Evolutionary conservation across 2,329 filamentous ascomycete species (phyloP).

Genomic region (Graphilbum ipis-grandicollis): DNA sequence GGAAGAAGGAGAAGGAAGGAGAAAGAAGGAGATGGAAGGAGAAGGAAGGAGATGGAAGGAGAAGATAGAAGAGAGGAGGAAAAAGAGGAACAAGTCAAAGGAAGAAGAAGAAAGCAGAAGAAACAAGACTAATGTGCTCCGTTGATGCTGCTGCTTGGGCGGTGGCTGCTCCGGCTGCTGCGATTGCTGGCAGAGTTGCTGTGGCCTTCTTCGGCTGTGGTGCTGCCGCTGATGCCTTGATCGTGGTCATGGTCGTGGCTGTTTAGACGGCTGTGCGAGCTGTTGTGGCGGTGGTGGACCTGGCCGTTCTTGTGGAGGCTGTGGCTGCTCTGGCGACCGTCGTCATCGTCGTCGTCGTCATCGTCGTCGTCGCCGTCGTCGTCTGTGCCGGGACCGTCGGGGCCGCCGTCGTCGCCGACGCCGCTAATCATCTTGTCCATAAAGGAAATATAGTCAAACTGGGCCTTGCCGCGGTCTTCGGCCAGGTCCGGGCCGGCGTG

Average conservation of each 20-base stretch:
- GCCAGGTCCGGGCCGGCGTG: slow-evolving; percentile 74
- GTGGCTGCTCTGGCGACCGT: neutral
- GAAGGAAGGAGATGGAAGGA: neutral
- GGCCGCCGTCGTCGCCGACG: slow-evolving; percentile 13
- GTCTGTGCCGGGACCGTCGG: neutral
- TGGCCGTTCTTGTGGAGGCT: slow-evolving; percentile 5
- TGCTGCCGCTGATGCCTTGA: neutral
- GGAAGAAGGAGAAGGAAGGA: neutral
- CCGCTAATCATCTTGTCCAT: slow-evolving; percentile 67
- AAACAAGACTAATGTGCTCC: too few species aligned
- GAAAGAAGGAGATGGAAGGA: neutral
- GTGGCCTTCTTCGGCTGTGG: neutral
- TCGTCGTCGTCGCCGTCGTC: neutral
- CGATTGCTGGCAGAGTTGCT: neutral
- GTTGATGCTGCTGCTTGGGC: too few species aligned
- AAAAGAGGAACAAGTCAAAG: too few species aligned
- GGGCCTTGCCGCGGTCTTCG: slow-evolving; percentile 65
- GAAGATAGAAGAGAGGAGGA: too few species aligned
- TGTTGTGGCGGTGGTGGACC: too few species aligned
- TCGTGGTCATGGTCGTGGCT: too few species aligned
- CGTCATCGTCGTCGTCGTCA: neutral
- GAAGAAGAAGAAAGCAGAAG: too few species aligned
- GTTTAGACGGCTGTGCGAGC: too few species aligned
- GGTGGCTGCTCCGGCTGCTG: slow-evolving; percentile 11
- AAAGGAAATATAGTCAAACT: slow-evolving; percentile 93